Evolutionary conservation across 23 red algal genomes (phyloP), one percentile per base, ranked within the genome.

Genomic region (Gracilaria gracilis): DNA sequence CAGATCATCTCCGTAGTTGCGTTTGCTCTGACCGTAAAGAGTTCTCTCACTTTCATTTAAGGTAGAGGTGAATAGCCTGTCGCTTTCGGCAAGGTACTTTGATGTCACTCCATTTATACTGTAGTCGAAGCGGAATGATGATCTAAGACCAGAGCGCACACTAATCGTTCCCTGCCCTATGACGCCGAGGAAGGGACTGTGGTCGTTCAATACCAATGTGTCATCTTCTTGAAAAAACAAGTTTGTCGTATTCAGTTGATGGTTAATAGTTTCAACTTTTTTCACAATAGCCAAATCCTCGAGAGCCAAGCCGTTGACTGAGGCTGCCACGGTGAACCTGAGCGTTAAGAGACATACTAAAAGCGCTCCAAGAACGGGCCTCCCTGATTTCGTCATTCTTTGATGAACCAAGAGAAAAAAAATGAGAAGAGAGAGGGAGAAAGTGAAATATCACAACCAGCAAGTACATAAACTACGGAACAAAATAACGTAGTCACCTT

Each of bases 21-120:
- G 72, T 77, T 50, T 77, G 38, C 40, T 51, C 51, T 15, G 7
- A 17, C 51, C 62, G 33, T 67, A 67, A 31, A 67, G 16, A 33
- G 32, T 67, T 67, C 25, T 28, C 33, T 67, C 62, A 36, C 25
- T 29, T 29, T 35, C 12, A 21, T 67, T 67, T 24, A 67, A 33
- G 27, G 62, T 33, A 67, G n/a, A 31, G 33, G 6, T 67, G 62
- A 67, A 67, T 34, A 67, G 27, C 9, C 33, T 29, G 62, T 67
- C 62, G 62, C 16, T 67, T 5, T 29, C 62, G 27, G 62, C 16
- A 15, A 67, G 62, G 33, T 67, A 67, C 20, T 9, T 35, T 33
- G 62, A 67, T 32, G 62, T 67, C 27, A 67, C 59, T 27, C 59
- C 59, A 64, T 64, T 31, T 27, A 64, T 64, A 11, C 62, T 67